Percentiles rank a stretch among this genome's conserved stretches.
Evolutionary conservation across 1,284 basidiomycete genomes (phyloP).

Genomic region (Boletus sp.): DNA sequence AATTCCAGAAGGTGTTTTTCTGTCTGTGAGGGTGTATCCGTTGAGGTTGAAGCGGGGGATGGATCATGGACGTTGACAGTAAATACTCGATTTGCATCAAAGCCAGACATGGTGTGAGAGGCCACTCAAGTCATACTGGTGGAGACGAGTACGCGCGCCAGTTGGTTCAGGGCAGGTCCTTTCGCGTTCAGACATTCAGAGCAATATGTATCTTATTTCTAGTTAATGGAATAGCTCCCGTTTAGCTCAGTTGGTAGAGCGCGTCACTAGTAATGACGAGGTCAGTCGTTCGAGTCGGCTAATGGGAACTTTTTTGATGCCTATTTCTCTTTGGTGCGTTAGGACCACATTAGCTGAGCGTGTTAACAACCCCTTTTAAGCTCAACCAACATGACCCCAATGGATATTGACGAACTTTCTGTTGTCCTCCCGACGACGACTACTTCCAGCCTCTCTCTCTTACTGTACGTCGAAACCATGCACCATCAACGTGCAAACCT

Average conservation of each 20-base stretch:
- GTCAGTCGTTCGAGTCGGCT: constrained; percentile 52
- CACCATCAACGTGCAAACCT: constrained; percentile 2
- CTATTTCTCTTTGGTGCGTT: no score
- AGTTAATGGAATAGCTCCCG: no score
- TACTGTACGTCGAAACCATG: constrained; percentile 48
- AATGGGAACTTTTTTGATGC: constrained; percentile 35
- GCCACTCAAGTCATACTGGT: constrained; percentile 2
- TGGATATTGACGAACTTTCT: constrained; percentile 73
- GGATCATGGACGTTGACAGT: constrained; percentile 69
- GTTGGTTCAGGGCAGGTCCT: constrained; percentile 43
- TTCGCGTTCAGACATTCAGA: no score
- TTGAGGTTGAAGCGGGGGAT: constrained; percentile 45
- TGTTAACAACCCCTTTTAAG: constrained; percentile 6
- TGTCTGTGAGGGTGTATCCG: constrained; percentile 72
- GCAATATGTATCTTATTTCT: no score
- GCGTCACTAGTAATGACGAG: constrained; percentile 58
- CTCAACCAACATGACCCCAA: constrained; percentile 52
- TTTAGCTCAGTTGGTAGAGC: constrained; percentile 61
- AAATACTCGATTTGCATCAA: constrained; percentile 76
- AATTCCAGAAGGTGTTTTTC: constrained; percentile 83
- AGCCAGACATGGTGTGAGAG: constrained; percentile 54
- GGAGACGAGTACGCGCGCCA: constrained; percentile 7
- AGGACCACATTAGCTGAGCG: background rate
- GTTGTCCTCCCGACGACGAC: constrained; percentile 67
- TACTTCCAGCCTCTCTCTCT: constrained; percentile 65